Evolutionary conservation across 495 filamentous ascomycete genomes (phyloP).

Genomic region (Aspergillus cavernicola): DNA sequence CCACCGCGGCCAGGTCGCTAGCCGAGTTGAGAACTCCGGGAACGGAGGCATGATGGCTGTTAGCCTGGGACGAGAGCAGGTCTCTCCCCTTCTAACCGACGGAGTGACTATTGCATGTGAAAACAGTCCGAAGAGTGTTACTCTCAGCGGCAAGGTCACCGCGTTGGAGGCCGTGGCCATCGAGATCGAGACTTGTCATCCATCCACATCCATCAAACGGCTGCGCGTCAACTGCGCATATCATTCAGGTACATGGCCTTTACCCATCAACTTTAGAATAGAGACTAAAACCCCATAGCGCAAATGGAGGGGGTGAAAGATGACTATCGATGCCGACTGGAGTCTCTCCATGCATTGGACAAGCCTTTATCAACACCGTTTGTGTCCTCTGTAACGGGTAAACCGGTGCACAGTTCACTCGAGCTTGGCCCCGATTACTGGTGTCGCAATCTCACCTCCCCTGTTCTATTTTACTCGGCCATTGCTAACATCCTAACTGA

Average conservation of each 20-base stretch:
- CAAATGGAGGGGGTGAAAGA: constrained; percentile 34
- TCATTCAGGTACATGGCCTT: background rate
- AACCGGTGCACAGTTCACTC: background rate
- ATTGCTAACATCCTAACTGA: background rate
- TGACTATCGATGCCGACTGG: constrained; percentile 26
- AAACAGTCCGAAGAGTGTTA: constrained; percentile 27
- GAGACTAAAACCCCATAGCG: background rate
- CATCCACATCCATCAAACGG: constrained; percentile 22
- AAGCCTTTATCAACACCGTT: background rate
- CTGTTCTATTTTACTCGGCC: background rate
- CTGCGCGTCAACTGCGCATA: constrained; percentile 44
- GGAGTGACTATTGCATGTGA: constrained; percentile 24
- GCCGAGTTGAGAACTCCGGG: background rate
- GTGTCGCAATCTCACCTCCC: constrained; percentile 1
- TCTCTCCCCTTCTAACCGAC: constrained; percentile 6
- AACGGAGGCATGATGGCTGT: constrained; percentile 29
- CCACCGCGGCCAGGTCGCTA: constrained; percentile 25
- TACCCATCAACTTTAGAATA: no score
- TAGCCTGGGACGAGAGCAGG: constrained; percentile 16
- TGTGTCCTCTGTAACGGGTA: background rate
- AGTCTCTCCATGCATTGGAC: background rate
- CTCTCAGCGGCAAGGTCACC: constrained; percentile 22
- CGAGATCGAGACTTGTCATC: constrained; percentile 23
- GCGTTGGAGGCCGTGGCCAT: constrained; percentile 33
- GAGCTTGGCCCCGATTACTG: background rate